Evolutionary conservation across 768 basidiomycete species (phyloP).

Genomic region (Lentinus tigrinus): DNA sequence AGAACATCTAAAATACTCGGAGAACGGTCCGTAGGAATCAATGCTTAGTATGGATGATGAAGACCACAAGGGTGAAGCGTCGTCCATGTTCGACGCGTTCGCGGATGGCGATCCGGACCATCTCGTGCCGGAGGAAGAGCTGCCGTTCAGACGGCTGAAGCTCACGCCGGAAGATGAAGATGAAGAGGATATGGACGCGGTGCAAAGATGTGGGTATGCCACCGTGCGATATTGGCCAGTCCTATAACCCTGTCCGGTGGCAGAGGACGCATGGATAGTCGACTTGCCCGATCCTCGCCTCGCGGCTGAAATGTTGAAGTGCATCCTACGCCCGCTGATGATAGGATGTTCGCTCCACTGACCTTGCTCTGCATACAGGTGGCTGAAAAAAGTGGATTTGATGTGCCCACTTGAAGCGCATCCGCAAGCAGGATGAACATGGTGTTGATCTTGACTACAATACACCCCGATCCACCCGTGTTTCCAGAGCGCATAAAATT

Average conservation of each 20-base stretch:
- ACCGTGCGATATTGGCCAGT: no score
- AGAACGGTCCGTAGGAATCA: no score
- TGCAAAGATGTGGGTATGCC: slow-evolving; percentile 51
- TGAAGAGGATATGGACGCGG: slow-evolving; percentile 56
- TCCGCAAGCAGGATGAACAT: slow-evolving; percentile 60
- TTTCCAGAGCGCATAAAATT: slow-evolving; percentile 52
- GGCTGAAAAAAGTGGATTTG: slow-evolving; percentile 67
- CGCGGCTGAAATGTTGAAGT: slow-evolving; percentile 66
- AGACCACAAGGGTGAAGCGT: no score
- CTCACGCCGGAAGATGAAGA: slow-evolving; percentile 55
- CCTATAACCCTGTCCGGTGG: no score
- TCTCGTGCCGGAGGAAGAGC: slow-evolving; percentile 51
- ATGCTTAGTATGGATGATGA: no score
- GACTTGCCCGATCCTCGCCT: slow-evolving; percentile 63
- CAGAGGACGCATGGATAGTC: slow-evolving; percentile 77
- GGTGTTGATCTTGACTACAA: slow-evolving; percentile 44
- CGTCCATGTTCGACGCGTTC: slow-evolving; percentile 17
- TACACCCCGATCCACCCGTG: slow-evolving; percentile 36
- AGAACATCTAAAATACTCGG: no score
- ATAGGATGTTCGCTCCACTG: background rate
- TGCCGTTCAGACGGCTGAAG: slow-evolving; percentile 68
- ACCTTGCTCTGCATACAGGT: slow-evolving; percentile 40
- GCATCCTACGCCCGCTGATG: slow-evolving; percentile 4
- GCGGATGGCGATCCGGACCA: slow-evolving; percentile 42
- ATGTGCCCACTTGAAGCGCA: slow-evolving; percentile 75